Percentiles rank a stretch among this genome's conserved stretches.
These are phyloP conservation scores for Nicotiana undulata DNA, from an alignment of 257 asterid genomes.

Conservation along the genomic window DNA sequence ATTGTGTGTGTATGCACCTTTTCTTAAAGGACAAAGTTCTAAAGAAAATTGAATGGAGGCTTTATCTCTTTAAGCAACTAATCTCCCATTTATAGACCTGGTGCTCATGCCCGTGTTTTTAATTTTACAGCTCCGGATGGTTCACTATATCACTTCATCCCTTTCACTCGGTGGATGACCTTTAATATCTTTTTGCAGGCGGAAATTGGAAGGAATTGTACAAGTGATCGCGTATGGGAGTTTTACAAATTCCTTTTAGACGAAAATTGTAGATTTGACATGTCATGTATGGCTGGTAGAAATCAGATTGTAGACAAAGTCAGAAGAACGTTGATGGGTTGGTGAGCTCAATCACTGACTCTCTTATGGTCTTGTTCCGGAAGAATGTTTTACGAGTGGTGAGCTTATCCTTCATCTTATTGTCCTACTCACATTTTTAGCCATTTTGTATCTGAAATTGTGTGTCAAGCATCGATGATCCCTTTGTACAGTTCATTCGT, in stretches of 20 bases:
- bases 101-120: neutral
- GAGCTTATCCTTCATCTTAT: neutral
- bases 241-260: conserved; percentile 75
- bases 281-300: conserved; percentile 36
- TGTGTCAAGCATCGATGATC: neutral
- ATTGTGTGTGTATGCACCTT: neutral
- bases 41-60: neutral
- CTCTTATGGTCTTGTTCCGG: neutral
- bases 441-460: neutral
- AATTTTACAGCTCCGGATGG: neutral
- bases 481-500: neutral
- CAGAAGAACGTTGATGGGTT: conserved; percentile 74
- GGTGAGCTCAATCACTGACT: conserved; percentile 38
- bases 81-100: neutral
- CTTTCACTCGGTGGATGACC: neutral
- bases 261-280: conserved; percentile 43
- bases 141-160: neutral
- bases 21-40: neutral
- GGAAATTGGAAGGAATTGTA: conserved; percentile 67
- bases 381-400: neutral
- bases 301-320: conserved; percentile 71
- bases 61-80: neutral
- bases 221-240: conserved; percentile 73
- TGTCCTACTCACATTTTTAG: neutral
- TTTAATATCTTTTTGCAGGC: conserved; percentile 37